These are phyloP conservation scores for Heritiera fomes DNA, from an alignment of 345 rosid species.

Conservation along the genomic window DNA sequence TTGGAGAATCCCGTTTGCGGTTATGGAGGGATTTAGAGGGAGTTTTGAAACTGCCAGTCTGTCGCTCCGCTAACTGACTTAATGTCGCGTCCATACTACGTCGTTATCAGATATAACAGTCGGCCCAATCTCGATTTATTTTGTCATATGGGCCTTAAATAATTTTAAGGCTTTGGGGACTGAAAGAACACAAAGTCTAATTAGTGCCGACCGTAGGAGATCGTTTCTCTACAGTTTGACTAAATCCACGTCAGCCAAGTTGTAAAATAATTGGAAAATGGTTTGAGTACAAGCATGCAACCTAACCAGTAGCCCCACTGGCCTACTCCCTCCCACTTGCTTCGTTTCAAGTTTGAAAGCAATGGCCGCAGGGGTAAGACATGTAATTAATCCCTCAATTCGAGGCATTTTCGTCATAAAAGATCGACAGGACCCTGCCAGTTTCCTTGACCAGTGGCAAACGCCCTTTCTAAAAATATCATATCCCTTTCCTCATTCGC, in stretches of 20 bases:
- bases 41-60: conserved; percentile 7
- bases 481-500: background rate
- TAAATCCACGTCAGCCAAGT: conserved; percentile 18
- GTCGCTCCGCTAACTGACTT: background rate
- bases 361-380: no score
- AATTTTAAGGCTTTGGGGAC: no score
- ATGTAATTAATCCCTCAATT: background rate
- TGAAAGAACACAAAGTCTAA: background rate
- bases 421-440: no score
- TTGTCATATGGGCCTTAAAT: background rate
- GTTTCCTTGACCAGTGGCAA: background rate
- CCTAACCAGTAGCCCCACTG: conserved; percentile 5
- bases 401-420: background rate
- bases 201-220: background rate
- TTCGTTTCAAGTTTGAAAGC: no score
- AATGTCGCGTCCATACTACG: background rate
- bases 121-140: background rate
- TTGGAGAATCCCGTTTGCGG: background rate
- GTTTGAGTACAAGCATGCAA: conserved; percentile 38
- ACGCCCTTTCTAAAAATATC: background rate
- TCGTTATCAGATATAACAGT: background rate
- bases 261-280: conserved; percentile 20
- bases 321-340: no score
- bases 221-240: background rate
- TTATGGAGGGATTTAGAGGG: background rate